Conservation (phyloP, 2,329 filamentous ascomycete species). For the Colletotrichum tofieldiae region DNA sequence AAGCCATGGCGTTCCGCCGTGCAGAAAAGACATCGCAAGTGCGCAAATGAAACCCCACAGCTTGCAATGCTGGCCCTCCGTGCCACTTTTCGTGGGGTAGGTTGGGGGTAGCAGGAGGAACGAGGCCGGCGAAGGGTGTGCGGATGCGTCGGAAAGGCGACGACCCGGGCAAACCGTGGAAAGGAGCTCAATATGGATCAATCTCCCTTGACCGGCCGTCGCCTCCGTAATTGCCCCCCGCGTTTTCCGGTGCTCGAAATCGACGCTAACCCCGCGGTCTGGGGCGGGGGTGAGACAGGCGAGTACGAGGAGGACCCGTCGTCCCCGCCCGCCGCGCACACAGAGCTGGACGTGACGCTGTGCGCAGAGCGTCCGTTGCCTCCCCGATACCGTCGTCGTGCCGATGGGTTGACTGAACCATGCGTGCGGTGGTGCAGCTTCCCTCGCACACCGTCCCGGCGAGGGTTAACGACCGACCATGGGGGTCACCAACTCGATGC, state of each 20-base stretch:
- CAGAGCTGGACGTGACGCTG: neutral
- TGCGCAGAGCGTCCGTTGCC: neutral
- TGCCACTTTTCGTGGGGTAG: constrained; percentile 24
- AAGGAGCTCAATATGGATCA: constrained; percentile 19
- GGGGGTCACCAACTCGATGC: constrained; percentile 76
- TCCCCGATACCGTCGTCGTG: constrained; percentile 8
- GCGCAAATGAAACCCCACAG: constrained; percentile 31
- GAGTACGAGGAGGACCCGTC: constrained; percentile 26
- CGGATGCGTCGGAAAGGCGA: constrained; percentile 31
- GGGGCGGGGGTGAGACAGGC: constrained; percentile 34
- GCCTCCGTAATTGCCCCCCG: constrained; percentile 30
- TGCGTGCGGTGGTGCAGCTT: constrained; percentile 16
- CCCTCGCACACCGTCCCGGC: neutral
- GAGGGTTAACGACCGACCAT: constrained; percentile 64
- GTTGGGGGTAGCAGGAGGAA: constrained; percentile 5
- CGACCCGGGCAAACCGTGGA: constrained; percentile 5
- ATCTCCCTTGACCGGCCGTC: constrained; percentile 8
- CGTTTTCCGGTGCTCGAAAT: constrained; percentile 34
- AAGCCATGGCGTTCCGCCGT: constrained; percentile 22
- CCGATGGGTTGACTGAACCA: neutral
- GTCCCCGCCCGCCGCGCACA: constrained; percentile 5
- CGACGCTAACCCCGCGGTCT: constrained; percentile 39
- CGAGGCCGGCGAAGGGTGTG: constrained; percentile 8
- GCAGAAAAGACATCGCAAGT: constrained; percentile 12
- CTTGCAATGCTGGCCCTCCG: constrained; percentile 14